Percentiles rank a stretch among this genome's conserved stretches.
Evolutionary conservation across 2,329 filamentous ascomycete species (phyloP).

Genomic region (Colletotrichum somersetense): DNA sequence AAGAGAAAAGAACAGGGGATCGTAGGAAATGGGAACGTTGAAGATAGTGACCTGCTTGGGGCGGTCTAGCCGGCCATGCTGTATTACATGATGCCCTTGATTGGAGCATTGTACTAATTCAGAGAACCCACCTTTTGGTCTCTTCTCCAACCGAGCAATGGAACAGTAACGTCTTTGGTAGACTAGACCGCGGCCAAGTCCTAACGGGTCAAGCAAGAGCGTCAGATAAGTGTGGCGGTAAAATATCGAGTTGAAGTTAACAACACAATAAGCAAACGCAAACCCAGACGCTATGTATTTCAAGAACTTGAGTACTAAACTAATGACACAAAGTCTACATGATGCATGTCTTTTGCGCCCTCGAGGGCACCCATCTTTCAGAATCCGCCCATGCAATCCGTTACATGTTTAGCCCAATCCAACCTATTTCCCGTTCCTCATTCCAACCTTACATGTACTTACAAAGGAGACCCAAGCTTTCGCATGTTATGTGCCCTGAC

Average conservation of each 20-base stretch:
- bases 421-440: conserved; percentile 11
- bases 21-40: too few species aligned
- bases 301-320: conserved; percentile 11
- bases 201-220: too few species aligned
- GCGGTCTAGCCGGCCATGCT: too few species aligned
- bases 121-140: too few species aligned
- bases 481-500: conserved; percentile 10
- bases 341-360: conserved; percentile 36
- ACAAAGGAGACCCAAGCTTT: conserved; percentile 19
- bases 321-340: conserved; percentile 37
- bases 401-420: conserved; percentile 33
- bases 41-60: too few species aligned
- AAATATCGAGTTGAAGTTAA: background rate
- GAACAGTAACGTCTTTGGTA: background rate
- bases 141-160: too few species aligned
- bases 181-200: background rate
- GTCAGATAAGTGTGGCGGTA: background rate
- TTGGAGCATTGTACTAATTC: too few species aligned
- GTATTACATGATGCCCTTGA: too few species aligned
- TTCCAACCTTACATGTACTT: background rate
- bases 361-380: conserved; percentile 31
- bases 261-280: conserved; percentile 13
- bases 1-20: too few species aligned
- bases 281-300: conserved; percentile 22
- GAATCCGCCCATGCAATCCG: conserved; percentile 36